A percentile compares a stretch with the other conserved stretches of the same genome.
phyloP scores from a whole-genome alignment of 2,329 filamentous ascomycete species.

The Epichloe sylvatica region DNA sequence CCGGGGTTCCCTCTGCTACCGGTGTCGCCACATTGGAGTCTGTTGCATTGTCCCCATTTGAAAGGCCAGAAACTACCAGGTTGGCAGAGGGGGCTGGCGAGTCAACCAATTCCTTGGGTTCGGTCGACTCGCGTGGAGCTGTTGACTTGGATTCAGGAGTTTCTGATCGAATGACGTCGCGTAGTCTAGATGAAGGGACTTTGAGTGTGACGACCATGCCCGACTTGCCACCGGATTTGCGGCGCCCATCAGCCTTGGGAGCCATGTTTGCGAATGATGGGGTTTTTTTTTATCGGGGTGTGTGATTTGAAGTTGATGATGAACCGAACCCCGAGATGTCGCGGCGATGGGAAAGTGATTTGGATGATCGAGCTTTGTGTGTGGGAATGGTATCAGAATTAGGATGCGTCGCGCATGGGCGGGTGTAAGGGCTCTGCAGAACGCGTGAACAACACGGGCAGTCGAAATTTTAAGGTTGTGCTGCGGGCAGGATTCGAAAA shows the following conservation, averaged over 20 bases:
- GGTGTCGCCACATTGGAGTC: conserved; percentile 49
- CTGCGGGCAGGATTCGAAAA: not conserved
- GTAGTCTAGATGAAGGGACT: conserved; percentile 35
- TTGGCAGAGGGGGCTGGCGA: conserved; percentile 32
- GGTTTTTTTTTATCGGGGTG: conserved; percentile 4
- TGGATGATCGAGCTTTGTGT: not conserved
- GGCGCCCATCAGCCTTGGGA: conserved; percentile 21
- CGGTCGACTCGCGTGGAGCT: conserved; percentile 18
- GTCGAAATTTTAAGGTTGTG: conserved; percentile 1
- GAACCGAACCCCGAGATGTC: not conserved
- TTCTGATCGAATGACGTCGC: conserved; percentile 32
- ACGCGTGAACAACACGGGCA: not conserved
- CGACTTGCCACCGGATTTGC: conserved; percentile 24
- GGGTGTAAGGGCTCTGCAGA: not conserved
- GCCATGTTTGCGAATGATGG: conserved; percentile 16
- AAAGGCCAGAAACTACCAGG: conserved; percentile 24
- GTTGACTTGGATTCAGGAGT: conserved; percentile 31
- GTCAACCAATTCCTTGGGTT: conserved; percentile 24
- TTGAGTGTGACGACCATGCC: conserved; percentile 37
- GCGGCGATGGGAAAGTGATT: not conserved
- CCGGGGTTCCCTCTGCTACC: conserved; percentile 40
- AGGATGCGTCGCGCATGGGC: not conserved
- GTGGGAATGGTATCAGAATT: not conserved
- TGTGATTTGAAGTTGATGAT: not conserved
- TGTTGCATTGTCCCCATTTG: conserved; percentile 41